Evolutionary conservation across 805 yeast genomes (phyloP).

Genomic region (Sugiyamaella americana): DNA sequence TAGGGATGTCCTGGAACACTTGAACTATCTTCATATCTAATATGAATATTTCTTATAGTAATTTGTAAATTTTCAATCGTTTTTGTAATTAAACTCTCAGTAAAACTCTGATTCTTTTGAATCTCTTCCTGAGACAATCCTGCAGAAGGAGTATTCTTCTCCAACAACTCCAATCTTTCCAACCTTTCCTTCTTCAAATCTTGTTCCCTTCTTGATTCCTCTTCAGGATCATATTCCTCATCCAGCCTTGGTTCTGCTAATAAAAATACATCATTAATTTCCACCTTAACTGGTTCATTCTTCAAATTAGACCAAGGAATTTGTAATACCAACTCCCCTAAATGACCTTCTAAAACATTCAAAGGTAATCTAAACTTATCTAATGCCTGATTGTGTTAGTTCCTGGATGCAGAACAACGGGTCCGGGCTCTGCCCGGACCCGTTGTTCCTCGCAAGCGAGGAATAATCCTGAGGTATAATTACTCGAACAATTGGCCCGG

Average conservation of each 20-base stretch:
- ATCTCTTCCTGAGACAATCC: constrained; percentile 28
- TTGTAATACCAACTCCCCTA: constrained; percentile 83
- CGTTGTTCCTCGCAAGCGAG: no score
- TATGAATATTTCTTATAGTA: constrained; percentile 83
- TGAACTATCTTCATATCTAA: constrained; percentile 80
- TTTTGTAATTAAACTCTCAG: constrained; percentile 81
- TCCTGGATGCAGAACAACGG: no score
- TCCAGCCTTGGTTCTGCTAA: constrained; percentile 70
- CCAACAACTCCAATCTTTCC: constrained; percentile 52
- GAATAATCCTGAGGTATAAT: no score
- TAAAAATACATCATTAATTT: constrained; percentile 79
- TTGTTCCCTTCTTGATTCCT: constrained; percentile 57
- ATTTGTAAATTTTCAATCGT: constrained; percentile 89
- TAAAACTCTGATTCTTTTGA: constrained; percentile 67
- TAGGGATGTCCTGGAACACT: constrained; percentile 65
- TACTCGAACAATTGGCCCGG: no score
- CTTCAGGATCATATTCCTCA: constrained; percentile 53
- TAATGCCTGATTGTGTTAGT: constrained; percentile 57
- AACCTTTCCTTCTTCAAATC: constrained; percentile 60
- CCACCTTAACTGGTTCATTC: constrained; percentile 83
- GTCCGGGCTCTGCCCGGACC: no score
- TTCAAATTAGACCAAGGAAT: constrained; percentile 97
- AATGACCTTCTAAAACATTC: constrained; percentile 80
- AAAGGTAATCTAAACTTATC: constrained; percentile 83
- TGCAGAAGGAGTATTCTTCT: constrained; percentile 38